A percentile compares a stretch with the other conserved stretches of the same genome.
phyloP scores from a whole-genome alignment of 148 eudicot genomes.

The Camellia granthamiana region DNA sequence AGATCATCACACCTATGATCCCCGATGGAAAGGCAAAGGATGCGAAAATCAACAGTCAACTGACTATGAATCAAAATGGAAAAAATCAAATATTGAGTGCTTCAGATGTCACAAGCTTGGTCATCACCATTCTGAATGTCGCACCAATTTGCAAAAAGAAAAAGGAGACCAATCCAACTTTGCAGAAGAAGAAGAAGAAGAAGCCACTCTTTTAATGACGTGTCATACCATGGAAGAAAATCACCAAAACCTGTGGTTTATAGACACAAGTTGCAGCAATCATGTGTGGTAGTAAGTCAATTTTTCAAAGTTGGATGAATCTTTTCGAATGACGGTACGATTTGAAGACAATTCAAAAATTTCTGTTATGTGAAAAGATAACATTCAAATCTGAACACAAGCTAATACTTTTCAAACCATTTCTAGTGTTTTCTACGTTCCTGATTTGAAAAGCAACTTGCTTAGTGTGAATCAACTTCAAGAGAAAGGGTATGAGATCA shows the following conservation, averaged over 20 bases:
- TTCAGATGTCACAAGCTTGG: too few species aligned
- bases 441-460: neutral
- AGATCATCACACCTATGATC: too few species aligned
- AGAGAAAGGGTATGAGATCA: neutral
- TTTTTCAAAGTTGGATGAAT: neutral
- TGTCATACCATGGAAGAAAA: neutral
- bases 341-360: neutral
- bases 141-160: too few species aligned
- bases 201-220: neutral
- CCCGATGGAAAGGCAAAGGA: too few species aligned
- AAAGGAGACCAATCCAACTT: neutral
- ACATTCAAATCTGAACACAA: neutral
- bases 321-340: neutral
- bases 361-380: neutral
- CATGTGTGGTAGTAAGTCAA: neutral
- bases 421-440: neutral
- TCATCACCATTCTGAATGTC: too few species aligned
- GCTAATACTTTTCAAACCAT: neutral
- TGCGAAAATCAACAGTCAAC: too few species aligned
- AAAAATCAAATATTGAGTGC: too few species aligned
- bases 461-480: neutral
- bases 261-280: too few species aligned
- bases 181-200: neutral
- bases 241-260: too few species aligned
- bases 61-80: too few species aligned